phyloP scores from a whole-genome alignment of 768 basidiomycete genomes.

The Kwoniella bestiolae region DNA sequence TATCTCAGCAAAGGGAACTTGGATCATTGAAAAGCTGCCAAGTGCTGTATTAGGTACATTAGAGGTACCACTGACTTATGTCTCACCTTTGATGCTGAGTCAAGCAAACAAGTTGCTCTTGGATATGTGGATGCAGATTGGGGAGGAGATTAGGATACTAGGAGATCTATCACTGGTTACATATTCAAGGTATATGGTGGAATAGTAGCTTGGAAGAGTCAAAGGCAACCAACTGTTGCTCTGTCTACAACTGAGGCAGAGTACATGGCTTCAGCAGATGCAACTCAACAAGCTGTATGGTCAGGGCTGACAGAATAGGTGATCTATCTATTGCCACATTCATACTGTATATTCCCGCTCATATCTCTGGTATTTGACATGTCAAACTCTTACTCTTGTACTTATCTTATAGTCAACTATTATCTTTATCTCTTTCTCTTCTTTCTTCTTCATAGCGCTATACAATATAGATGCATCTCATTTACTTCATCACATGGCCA shows the following conservation, averaged over 20 bases:
- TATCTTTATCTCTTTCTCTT: too few relatives aligned
- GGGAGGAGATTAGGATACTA: conserved; percentile 47
- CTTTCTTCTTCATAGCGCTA: too few relatives aligned
- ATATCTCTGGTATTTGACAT: too few relatives aligned
- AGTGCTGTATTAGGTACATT: conserved; percentile 34
- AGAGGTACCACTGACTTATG: conserved; percentile 26
- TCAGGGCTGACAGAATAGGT: conserved; percentile 13
- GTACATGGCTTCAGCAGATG: conserved; percentile 60
- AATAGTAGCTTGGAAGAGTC: conserved; percentile 58
- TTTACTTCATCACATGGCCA: too few relatives aligned
- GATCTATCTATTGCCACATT: neutral
- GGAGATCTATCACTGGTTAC: conserved; percentile 58
- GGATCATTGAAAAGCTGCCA: conserved; percentile 29
- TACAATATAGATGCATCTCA: too few relatives aligned
- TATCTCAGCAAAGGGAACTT: conserved; percentile 24
- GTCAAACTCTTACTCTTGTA: too few relatives aligned
- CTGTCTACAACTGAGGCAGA: conserved; percentile 61
- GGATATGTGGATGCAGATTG: conserved; percentile 54
- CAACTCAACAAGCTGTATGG: conserved; percentile 59
- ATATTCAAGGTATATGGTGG: conserved; percentile 56
- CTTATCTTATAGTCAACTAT: too few relatives aligned
- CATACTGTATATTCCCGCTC: neutral
- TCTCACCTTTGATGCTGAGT: conserved; percentile 23
- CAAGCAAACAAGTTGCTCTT: conserved; percentile 51
- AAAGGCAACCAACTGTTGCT: conserved; percentile 57